phyloP scores from a whole-genome alignment of 805 yeast species.

The Cyberlindnera xylosilytica region DNA sequence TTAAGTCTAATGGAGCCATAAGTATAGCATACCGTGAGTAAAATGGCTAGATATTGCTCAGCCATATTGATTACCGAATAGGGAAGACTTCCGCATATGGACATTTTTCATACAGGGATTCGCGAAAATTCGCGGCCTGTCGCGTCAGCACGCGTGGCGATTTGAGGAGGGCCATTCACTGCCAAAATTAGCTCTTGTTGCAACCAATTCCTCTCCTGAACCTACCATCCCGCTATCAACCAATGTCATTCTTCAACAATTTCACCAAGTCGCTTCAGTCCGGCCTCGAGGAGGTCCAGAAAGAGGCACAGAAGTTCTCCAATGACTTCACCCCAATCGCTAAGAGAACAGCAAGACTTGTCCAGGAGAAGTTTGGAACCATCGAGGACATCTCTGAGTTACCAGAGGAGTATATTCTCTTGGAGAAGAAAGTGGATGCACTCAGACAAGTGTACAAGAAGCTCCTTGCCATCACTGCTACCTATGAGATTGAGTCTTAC shows the following conservation, averaged over 20 bases:
- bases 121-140: too few species aligned
- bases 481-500: conserved; percentile 71
- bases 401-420: conserved; percentile 66
- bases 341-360: conserved; percentile 54
- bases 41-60: too few species aligned
- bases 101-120: too few species aligned
- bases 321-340: conserved; percentile 54
- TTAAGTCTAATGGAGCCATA: too few species aligned
- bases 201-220: too few species aligned
- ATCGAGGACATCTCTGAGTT: conserved; percentile 68
- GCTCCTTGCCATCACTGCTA: conserved; percentile 48
- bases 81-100: too few species aligned
- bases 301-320: conserved; percentile 37
- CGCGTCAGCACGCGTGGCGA: too few species aligned
- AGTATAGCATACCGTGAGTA: too few species aligned
- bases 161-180: too few species aligned
- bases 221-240: too few species aligned
- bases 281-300: conserved; percentile 28
- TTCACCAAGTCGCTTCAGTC: conserved; percentile 24
- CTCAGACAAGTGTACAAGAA: conserved; percentile 57
- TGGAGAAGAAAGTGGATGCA: conserved; percentile 67
- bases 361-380: conserved; percentile 61
- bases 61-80: too few species aligned
- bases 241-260: conserved; percentile 29
- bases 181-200: too few species aligned